Evolutionary conservation across 352 stramenopile genomes (phyloP).

Genomic region (Phytophthora megakarya): DNA sequence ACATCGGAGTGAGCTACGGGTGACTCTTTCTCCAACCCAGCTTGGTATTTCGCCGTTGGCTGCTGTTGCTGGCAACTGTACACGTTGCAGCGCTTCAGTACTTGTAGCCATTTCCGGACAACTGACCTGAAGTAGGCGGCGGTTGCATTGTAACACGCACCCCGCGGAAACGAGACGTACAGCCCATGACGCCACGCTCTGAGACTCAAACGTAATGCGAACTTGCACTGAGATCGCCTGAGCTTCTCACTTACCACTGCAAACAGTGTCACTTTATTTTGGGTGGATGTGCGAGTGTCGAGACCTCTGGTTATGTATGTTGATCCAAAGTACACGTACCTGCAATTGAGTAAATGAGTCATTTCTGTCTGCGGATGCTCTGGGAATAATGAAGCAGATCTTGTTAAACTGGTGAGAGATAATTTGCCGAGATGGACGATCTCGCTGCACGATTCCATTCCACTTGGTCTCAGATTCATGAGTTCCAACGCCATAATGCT

Average conservation of each 20-base stretch:
- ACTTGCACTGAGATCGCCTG: constrained; percentile 3
- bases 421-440: constrained; percentile 14
- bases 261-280: too few relatives aligned
- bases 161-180: constrained; percentile 12
- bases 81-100: neutral
- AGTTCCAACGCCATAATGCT: too few relatives aligned
- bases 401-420: constrained; percentile 23
- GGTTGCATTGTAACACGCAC: constrained; percentile 5
- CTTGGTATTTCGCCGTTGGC: constrained; percentile 12
- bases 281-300: constrained; percentile 8
- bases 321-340: neutral
- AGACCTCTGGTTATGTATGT: neutral
- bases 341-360: too few relatives aligned
- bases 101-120: constrained; percentile 18
- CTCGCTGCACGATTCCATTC: constrained; percentile 15
- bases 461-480: neutral
- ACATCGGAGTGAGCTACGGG: constrained; percentile 20
- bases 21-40: constrained; percentile 18
- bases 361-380: constrained; percentile 11
- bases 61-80: constrained; percentile 26
- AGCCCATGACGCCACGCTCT: constrained; percentile 21
- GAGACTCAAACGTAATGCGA: constrained; percentile 8
- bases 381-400: constrained; percentile 12
- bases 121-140: neutral
- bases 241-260: constrained; percentile 1